These are phyloP conservation scores for Heliamphora exappendiculata DNA, from an alignment of 148 eudicot species.

Conservation along the genomic window DNA sequence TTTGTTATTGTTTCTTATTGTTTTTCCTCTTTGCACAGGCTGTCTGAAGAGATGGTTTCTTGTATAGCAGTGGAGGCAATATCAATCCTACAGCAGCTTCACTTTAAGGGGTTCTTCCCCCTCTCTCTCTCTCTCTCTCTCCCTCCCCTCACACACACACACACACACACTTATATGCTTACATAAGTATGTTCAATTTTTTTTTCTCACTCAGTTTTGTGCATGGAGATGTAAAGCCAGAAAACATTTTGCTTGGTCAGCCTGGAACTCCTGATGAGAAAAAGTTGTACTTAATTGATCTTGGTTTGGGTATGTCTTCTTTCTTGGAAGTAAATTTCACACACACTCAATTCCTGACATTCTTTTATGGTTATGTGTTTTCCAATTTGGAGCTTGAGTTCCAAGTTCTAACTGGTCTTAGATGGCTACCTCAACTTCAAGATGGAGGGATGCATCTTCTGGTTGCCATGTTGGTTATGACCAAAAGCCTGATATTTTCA, in stretches of 20 bases:
- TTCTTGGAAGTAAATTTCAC: not conserved
- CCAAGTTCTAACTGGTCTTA: conserved; percentile 1
- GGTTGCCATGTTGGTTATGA: conserved; percentile 45
- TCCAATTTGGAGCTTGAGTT: not conserved
- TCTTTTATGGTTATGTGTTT: not conserved
- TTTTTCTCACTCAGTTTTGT: conserved; percentile 34
- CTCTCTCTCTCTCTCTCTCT: not conserved
- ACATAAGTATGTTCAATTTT: not conserved
- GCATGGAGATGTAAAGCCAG: conserved; percentile 64
- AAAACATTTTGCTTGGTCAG: conserved; percentile 57
- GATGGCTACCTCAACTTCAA: conserved; percentile 28
- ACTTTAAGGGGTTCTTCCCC: conserved; percentile 37
- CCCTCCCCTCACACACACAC: conserved; percentile 1
- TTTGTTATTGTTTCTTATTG: not conserved
- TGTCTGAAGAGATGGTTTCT: conserved; percentile 57
- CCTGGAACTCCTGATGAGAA: conserved; percentile 44
- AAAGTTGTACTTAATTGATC: conserved; percentile 48
- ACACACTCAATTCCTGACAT: not conserved
- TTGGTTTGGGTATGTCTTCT: conserved; percentile 43
- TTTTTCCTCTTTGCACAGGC: conserved; percentile 20
- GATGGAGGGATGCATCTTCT: conserved; percentile 39
- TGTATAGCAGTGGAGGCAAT: conserved; percentile 59
- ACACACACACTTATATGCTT: not conserved
- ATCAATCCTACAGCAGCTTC: conserved; percentile 54
- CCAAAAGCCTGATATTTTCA: conserved; percentile 52